A percentile compares a stretch with the other conserved stretches of the same genome.
phyloP scores from a whole-genome alignment of 371 early-diverging fungal genomes.

The Synchytrium microbalum region DNA sequence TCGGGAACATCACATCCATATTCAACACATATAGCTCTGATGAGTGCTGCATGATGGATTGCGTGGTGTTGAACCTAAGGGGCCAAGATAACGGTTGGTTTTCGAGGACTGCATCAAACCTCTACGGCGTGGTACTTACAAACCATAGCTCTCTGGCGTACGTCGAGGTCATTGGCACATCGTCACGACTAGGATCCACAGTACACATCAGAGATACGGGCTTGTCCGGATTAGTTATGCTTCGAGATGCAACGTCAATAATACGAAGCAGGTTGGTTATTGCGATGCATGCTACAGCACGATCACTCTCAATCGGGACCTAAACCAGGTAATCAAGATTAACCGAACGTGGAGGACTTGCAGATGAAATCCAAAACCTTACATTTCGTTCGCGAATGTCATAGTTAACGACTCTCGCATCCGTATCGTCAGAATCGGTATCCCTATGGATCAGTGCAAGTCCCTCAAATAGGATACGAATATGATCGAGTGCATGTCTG shows the following conservation, averaged over 20 bases:
- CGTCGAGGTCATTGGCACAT: constrained; percentile 12
- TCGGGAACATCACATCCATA: constrained; percentile 16
- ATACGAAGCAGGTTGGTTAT: neutral
- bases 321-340: neutral
- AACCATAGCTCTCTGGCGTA: constrained; percentile 61
- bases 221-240: constrained; percentile 34
- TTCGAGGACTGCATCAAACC: constrained; percentile 20
- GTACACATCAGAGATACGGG: constrained; percentile 6
- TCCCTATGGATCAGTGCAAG: constrained; percentile 9
- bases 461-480: constrained; percentile 10
- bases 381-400: constrained; percentile 40
- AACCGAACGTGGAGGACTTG: neutral
- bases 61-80: constrained; percentile 18
- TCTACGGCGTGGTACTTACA: constrained; percentile 28
- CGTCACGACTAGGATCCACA: neutral
- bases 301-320: neutral
- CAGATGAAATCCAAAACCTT: constrained; percentile 7
- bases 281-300: neutral
- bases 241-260: constrained; percentile 20
- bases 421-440: constrained; percentile 13
- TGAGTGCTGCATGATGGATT: constrained; percentile 49
- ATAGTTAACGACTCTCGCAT: constrained; percentile 34
- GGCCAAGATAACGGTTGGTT: constrained; percentile 5
- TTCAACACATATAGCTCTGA: constrained; percentile 48
- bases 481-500: constrained; percentile 37